These are phyloP conservation scores for Cryptococcus amylolentus DNA, from an alignment of 1,284 basidiomycete genomes.

Conservation along the genomic window DNA sequence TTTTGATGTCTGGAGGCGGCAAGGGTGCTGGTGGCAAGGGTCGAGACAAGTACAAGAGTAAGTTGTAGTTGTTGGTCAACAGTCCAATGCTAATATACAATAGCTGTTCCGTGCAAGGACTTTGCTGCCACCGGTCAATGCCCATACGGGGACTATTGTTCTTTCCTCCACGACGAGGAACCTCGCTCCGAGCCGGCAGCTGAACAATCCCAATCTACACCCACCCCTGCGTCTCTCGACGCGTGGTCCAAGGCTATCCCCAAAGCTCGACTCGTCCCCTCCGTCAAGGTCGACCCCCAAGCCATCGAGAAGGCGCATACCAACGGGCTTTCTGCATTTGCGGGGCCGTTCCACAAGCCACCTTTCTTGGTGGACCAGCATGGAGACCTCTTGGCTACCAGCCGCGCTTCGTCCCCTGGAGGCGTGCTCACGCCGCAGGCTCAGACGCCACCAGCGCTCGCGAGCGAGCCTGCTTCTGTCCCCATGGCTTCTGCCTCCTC, in stretches of 20 bases:
- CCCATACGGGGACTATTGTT: slow-evolving; percentile 48
- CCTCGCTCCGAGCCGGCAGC: slow-evolving; percentile 7
- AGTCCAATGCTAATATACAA: background rate
- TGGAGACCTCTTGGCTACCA: slow-evolving; percentile 11
- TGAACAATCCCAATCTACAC: slow-evolving; percentile 1
- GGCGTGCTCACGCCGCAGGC: slow-evolving; percentile 13
- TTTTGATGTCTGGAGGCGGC: slow-evolving; percentile 48
- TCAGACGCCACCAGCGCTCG: slow-evolving; percentile 10
- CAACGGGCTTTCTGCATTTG: slow-evolving; percentile 23
- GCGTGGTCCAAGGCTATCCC: slow-evolving; percentile 11
- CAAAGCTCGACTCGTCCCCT: slow-evolving; percentile 6
- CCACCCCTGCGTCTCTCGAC: slow-evolving; percentile 5
- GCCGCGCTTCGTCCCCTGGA: slow-evolving; percentile 1
- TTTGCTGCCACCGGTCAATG: slow-evolving; percentile 37
- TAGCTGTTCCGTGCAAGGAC: slow-evolving; percentile 46
- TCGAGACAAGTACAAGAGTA: slow-evolving; percentile 45
- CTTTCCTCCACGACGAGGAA: slow-evolving; percentile 39
- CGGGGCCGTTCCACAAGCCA: slow-evolving; percentile 18
- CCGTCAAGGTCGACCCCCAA: slow-evolving; percentile 12
- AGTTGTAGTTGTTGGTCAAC: slow-evolving; percentile 11
- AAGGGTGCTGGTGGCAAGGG: slow-evolving; percentile 44
- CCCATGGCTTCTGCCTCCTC: slow-evolving; percentile 4
- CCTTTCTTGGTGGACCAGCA: slow-evolving; percentile 17
- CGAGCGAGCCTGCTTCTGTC: slow-evolving; percentile 3
- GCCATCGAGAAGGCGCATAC: slow-evolving; percentile 12